A percentile compares a stretch with the other conserved stretches of the same genome.
Evolutionary conservation across 2,329 filamentous ascomycete species (phyloP).

Genomic region (Botrytis aclada): DNA sequence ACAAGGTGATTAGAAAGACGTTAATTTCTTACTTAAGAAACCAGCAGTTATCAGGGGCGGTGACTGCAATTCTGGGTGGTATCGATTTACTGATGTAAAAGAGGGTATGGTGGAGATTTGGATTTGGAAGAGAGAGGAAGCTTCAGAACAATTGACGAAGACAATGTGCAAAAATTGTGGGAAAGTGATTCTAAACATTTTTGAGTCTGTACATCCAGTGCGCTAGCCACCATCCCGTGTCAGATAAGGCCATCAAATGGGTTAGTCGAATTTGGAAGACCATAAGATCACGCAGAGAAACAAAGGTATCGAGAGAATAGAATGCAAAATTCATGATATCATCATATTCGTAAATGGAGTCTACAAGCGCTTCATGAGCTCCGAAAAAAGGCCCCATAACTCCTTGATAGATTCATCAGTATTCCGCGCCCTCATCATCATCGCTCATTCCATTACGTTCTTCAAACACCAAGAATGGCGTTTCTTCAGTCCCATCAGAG

Average conservation of each 20-base stretch:
- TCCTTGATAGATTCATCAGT: conserved; percentile 12
- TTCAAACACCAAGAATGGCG: conserved; percentile 71
- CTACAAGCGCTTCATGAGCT: not conserved
- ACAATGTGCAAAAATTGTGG: not conserved
- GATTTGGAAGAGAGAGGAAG: not conserved
- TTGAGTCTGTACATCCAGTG: not conserved
- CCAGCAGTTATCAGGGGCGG: not conserved
- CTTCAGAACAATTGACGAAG: not conserved
- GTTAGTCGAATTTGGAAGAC: too few relatives aligned
- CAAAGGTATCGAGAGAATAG: not conserved
- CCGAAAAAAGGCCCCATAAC: not conserved
- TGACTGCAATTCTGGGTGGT: not conserved
- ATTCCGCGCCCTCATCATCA: conserved; percentile 48
- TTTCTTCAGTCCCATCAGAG: conserved; percentile 38
- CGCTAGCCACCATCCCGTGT: not conserved
- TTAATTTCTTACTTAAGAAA: not conserved
- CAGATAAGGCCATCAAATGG: too few relatives aligned
- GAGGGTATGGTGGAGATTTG: not conserved
- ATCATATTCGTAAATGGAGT: conserved; percentile 10
- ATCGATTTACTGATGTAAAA: not conserved
- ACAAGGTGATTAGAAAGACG: not conserved
- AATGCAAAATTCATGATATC: not conserved
- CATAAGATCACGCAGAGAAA: not conserved
- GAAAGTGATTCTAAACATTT: not conserved
- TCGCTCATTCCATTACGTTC: conserved; percentile 65